Evolutionary conservation across 1,139 yeast genomes (phyloP), one percentile per base, ranked within the genome.

Genomic region (Blastobotrys capitulatus): DNA sequence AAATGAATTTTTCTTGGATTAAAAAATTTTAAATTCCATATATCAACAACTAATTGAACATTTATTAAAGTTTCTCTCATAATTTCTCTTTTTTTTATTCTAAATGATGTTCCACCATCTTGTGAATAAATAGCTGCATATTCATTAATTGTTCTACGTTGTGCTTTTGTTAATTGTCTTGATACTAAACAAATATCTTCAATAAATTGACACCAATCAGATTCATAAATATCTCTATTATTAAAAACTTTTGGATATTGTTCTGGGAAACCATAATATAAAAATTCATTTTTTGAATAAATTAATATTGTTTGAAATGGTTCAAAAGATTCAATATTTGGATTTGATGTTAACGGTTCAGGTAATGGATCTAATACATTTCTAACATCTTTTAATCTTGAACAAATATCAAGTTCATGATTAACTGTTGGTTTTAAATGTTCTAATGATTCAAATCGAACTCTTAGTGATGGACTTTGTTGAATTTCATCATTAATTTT

Each of bases 1-100:
- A 47, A 18, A 16, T 47, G 42, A 2, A 47, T 40, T 2, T 25
- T 31, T 2, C 50, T 42, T n/a, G 32, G 43, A 36, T 47, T 47
- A 39, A 47, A 47, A 27, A 47, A 47, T 20, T 38, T 13, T 15
- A 25, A 36, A 29, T 47, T 47, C 50, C 50, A 47, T 3, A 38
- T 39, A 12, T 42, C 37, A 8, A 47, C 44, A 16, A 35, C 38
- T 6, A 19, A 13, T 31, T 47, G 41, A 12, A 44, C 42, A 12
- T 22, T 38, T 15, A 6, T 7, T 16, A 19, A 12, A 29, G 29
- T 42, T 8, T 43, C 50, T 7, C 7, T 22, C 25, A 22, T 22
- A 5, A 22, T 4, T 5, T 22, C 25, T 22, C 25, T 4, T 7
- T 22, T 22, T 22, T 5, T 5, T 5, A 22, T 7, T 22, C 25